These are phyloP conservation scores for Prunus salicina DNA, from an alignment of 306 rosid genomes.

Conservation along the genomic window DNA sequence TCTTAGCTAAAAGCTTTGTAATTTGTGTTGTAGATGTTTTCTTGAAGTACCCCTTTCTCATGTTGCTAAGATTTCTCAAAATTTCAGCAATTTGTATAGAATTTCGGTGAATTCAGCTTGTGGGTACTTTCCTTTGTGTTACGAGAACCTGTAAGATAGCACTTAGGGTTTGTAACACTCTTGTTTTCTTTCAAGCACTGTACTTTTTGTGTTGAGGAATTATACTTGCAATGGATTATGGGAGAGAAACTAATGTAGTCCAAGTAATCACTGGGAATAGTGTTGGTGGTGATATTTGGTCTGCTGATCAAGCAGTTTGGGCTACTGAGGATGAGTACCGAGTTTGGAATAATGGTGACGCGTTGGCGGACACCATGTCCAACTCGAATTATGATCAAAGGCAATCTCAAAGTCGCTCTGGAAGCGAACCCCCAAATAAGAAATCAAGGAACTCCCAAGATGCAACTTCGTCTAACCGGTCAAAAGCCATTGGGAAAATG, in stretches of 20 bases:
- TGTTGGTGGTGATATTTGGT: conserved; percentile 64
- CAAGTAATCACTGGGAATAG: conserved; percentile 67
- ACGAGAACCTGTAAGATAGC: background rate
- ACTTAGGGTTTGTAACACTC: conserved; percentile 32
- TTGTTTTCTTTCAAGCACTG: background rate
- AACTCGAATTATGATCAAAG: conserved; percentile 72
- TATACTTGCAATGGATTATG: conserved; percentile 54
- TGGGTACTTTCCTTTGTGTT: conserved; percentile 16
- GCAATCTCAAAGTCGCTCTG: conserved; percentile 63
- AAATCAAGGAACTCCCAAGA: conserved; percentile 77
- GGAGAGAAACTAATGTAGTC: conserved; percentile 64
- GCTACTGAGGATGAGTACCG: conserved; percentile 95
- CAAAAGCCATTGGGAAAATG: conserved; percentile 94
- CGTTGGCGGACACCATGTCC: conserved; percentile 51
- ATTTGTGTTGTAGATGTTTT: conserved; percentile 7
- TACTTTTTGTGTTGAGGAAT: background rate
- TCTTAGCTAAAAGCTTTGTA: background rate
- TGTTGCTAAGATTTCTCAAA: conserved; percentile 1
- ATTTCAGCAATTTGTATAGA: background rate
- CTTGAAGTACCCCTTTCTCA: conserved; percentile 11
- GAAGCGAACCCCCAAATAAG: conserved; percentile 84
- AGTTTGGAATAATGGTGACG: conserved; percentile 62
- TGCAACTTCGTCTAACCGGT: conserved; percentile 51
- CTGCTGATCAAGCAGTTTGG: conserved; percentile 76
- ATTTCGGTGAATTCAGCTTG: conserved; percentile 15